Conservation (phyloP, 768 basidiomycete genomes). For the Floccularia luteovirens region DNA sequence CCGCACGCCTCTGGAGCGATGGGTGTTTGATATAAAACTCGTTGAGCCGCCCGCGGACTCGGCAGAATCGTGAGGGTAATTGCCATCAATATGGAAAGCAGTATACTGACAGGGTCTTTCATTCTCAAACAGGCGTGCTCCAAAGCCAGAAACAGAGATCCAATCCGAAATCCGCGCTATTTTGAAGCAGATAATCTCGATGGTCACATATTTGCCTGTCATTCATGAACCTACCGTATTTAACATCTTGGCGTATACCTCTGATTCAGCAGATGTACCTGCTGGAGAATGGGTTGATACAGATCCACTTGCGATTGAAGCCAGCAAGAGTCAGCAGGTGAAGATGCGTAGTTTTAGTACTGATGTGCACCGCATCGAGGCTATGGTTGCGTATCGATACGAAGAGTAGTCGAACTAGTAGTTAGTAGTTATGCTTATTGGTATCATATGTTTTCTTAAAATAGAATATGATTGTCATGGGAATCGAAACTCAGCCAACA, state of each 20-base stretch:
- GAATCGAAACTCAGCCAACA: neutral
- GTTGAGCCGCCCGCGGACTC: conserved; percentile 54
- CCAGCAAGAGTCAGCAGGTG: conserved; percentile 88
- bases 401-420: conserved; percentile 46
- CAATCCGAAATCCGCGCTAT: conserved; percentile 97
- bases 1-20: conserved; percentile 85
- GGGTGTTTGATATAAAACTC: conserved; percentile 95
- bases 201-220: conserved; percentile 93
- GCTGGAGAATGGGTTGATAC: conserved; percentile 95
- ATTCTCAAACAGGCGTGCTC: conserved; percentile 35
- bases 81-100: conserved; percentile 5
- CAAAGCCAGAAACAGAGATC: conserved; percentile 82
- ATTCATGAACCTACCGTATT: conserved; percentile 94
- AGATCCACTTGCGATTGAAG: conserved; percentile 86
- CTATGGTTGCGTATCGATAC: conserved; percentile 96
- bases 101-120: conserved; percentile 4
- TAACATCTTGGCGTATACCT: conserved; percentile 95
- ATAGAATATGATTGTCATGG: neutral
- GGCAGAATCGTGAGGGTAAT: conserved; percentile 37
- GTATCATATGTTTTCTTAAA: neutral
- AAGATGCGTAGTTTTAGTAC: conserved; percentile 96
- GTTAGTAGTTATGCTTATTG: neutral
- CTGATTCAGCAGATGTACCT: conserved; percentile 86
- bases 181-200: conserved; percentile 96
- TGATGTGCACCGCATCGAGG: conserved; percentile 95